Evolutionary conservation across 345 rosid genomes (phyloP).

Genomic region (Gossypium ekmanianum): DNA sequence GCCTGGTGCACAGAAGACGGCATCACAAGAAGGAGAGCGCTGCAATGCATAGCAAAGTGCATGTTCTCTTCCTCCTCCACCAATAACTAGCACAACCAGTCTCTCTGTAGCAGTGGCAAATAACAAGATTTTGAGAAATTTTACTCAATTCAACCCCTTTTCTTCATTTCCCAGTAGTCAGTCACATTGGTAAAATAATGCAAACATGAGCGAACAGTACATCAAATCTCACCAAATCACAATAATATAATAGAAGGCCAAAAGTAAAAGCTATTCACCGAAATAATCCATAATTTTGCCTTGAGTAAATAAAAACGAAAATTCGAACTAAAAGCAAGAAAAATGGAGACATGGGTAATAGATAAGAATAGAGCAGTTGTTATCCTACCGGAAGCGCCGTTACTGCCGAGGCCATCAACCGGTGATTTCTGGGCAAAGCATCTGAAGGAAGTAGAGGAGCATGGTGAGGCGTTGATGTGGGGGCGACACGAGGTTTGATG

Average conservation of each 20-base stretch:
- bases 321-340: neutral
- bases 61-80: conserved; percentile 97
- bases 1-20: conserved; percentile 91
- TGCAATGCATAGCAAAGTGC: conserved; percentile 82
- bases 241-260: neutral
- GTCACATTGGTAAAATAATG: neutral
- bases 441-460: conserved; percentile 13
- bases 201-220: neutral
- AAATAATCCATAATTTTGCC: neutral
- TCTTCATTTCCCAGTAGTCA: neutral
- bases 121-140: neutral
- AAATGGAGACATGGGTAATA: neutral
- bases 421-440: neutral
- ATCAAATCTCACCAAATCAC: neutral
- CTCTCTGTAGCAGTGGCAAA: conserved; percentile 42
- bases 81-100: conserved; percentile 73
- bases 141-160: neutral
- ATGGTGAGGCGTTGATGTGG: conserved; percentile 12
- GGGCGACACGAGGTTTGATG: conserved; percentile 10
- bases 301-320: neutral
- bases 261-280: neutral
- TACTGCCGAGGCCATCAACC: neutral
- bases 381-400: conserved; percentile 1
- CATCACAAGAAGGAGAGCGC: conserved; percentile 64
- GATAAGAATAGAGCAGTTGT: neutral